Evolutionary conservation across 2,329 filamentous ascomycete species (phyloP).

Genomic region (Diaporthe citriasiana): DNA sequence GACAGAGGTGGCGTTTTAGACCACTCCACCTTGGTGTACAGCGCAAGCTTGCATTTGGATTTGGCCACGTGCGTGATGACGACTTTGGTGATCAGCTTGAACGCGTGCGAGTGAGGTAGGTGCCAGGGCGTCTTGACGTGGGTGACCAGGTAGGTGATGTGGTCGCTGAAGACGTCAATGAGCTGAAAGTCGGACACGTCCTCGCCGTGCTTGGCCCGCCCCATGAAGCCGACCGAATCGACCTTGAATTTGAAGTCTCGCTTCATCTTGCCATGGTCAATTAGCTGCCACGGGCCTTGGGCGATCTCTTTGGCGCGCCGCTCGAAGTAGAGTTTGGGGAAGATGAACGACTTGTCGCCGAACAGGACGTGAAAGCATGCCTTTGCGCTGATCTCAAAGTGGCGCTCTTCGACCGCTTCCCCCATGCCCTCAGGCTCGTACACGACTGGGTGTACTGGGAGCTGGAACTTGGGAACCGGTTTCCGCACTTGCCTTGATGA

Average conservation of each 20-base stretch:
- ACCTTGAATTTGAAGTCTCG: slow-evolving; percentile 87
- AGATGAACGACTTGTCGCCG: slow-evolving; percentile 95
- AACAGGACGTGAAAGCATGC: slow-evolving; percentile 96
- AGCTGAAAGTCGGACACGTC: slow-evolving; percentile 86
- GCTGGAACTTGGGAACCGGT: slow-evolving; percentile 78
- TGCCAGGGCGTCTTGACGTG: slow-evolving; percentile 81
- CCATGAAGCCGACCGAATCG: slow-evolving; percentile 75
- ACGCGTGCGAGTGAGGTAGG: slow-evolving; percentile 83
- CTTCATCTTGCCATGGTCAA: slow-evolving; percentile 78
- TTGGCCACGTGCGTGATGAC: slow-evolving; percentile 95
- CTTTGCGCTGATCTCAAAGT: slow-evolving; percentile 93
- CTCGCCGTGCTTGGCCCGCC: slow-evolving; percentile 64
- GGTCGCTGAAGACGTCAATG: slow-evolving; percentile 86
- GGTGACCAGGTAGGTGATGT: slow-evolving; percentile 76
- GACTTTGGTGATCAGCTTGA: slow-evolving; percentile 88
- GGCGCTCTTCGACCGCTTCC: slow-evolving; percentile 79
- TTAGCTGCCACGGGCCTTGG: slow-evolving; percentile 86
- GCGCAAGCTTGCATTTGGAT: slow-evolving; percentile 89
- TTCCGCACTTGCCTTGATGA: slow-evolving; percentile 53
- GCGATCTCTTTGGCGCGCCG: slow-evolving; percentile 83
- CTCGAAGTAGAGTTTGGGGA: slow-evolving; percentile 91
- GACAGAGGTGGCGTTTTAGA: slow-evolving; percentile 73
- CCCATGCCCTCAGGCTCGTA: slow-evolving; percentile 89
- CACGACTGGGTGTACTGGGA: slow-evolving; percentile 84
- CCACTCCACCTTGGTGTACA: slow-evolving; percentile 93